Conservation (phyloP, 148 eudicot genomes). For the Talinum fruticosum region DNA sequence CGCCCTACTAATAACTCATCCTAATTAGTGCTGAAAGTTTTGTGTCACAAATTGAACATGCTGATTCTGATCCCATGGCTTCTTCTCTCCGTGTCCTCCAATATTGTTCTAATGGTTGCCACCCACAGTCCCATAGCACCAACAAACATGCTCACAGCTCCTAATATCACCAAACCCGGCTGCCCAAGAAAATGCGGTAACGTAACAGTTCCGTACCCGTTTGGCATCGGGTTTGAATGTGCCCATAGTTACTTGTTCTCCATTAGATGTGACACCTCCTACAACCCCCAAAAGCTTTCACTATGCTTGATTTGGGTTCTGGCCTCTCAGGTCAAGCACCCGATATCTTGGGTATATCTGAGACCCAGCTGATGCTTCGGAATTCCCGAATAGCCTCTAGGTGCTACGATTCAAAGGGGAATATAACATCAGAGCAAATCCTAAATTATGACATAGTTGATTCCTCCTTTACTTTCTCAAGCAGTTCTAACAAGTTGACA, state of each 20-base stretch:
- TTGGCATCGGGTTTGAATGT: conserved; percentile 27
- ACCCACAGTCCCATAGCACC: conserved; percentile 13
- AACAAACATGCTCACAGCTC: conserved; percentile 21
- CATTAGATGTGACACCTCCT: conserved; percentile 19
- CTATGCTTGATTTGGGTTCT: conserved; percentile 10
- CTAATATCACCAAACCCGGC: conserved; percentile 29
- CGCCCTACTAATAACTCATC: neutral
- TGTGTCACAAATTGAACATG: conserved; percentile 12
- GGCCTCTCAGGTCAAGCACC: neutral
- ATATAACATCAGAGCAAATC: neutral
- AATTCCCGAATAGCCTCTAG: conserved; percentile 14
- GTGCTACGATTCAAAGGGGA: conserved; percentile 17
- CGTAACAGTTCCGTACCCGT: conserved; percentile 29
- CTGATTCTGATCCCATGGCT: conserved; percentile 9
- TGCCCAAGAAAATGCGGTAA: conserved; percentile 26
- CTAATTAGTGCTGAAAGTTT: neutral
- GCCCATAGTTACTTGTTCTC: conserved; percentile 3
- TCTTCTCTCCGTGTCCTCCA: neutral
- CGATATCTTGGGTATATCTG: conserved; percentile 23
- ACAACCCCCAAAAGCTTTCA: conserved; percentile 23
- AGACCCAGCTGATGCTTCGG: conserved; percentile 20
- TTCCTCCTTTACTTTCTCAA: conserved; percentile 18
- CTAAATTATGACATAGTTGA: conserved; percentile 10
- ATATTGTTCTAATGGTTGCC: neutral
- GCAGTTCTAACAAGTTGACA: conserved; percentile 26